A percentile compares a stretch with the other conserved stretches of the same genome.
Evolutionary conservation across 78 protist species (phyloP).

Genomic region (Dictyostelium purpureum): DNA sequence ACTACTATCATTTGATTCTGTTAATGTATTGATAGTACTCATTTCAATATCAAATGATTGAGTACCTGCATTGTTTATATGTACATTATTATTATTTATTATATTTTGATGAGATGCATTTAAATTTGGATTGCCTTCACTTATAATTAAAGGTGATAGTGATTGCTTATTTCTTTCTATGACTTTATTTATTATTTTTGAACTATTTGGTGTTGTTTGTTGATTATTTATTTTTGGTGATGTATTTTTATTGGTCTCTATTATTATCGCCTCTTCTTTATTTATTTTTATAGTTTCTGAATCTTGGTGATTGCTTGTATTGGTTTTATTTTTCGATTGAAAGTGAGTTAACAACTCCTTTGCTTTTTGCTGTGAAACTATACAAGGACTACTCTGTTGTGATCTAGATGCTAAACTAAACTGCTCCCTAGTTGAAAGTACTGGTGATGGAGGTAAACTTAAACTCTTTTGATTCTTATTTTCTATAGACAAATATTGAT

Average conservation of each 20-base stretch:
- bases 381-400: neutral
- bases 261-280: neutral
- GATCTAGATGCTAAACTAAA: neutral
- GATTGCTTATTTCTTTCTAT: too few species aligned
- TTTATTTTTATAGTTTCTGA: too few species aligned
- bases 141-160: neutral
- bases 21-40: neutral
- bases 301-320: neutral
- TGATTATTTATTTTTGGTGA: too few species aligned
- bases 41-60: neutral
- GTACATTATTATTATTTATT: neutral
- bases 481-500: neutral
- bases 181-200: too few species aligned
- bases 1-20: neutral
- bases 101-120: neutral
- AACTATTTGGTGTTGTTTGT: too few species aligned
- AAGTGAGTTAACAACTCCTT: neutral
- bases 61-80: too few species aligned
- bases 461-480: neutral
- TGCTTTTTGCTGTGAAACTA: slow-evolving; percentile 1
- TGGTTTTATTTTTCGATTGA: neutral
- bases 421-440: neutral
- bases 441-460: slow-evolving; percentile 4
- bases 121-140: neutral
- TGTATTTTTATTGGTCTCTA: too few species aligned